Percentiles rank a stretch among this genome's conserved stretches.
Evolutionary conservation across 2,329 filamentous ascomycete species (phyloP).

Genomic region (Botrytis fabae): DNA sequence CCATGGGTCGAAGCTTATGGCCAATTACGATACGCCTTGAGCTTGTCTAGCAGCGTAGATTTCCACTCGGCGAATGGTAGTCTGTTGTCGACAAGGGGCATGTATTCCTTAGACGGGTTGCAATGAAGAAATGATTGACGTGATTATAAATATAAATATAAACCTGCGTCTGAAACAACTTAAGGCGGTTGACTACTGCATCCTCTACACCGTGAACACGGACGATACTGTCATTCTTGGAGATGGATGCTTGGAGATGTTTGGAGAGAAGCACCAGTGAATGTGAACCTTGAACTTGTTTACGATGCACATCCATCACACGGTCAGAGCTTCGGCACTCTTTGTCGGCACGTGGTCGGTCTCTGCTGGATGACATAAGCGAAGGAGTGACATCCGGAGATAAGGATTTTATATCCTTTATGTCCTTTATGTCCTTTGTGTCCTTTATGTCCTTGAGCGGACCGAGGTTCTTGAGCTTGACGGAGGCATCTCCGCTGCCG

Average conservation of each 20-base stretch:
- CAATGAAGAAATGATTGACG: neutral
- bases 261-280: neutral
- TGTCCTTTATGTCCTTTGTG: neutral
- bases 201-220: neutral
- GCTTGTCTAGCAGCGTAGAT: neutral
- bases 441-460: neutral
- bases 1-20: neutral
- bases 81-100: neutral
- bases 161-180: too few species aligned
- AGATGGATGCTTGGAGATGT: neutral
- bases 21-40: neutral
- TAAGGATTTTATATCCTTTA: neutral
- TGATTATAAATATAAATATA: neutral
- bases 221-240: neutral
- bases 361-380: slow-evolving; percentile 1
- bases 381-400: neutral
- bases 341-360: neutral
- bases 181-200: too few species aligned
- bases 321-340: neutral
- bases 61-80: neutral
- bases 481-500: neutral
- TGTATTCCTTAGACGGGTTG: too few species aligned
- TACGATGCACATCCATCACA: neutral
- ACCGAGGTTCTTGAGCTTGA: neutral
- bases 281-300: too few species aligned